Base-by-base conservation (phyloP, 345 rosid genomes). In the Boechera stricta region DNA sequence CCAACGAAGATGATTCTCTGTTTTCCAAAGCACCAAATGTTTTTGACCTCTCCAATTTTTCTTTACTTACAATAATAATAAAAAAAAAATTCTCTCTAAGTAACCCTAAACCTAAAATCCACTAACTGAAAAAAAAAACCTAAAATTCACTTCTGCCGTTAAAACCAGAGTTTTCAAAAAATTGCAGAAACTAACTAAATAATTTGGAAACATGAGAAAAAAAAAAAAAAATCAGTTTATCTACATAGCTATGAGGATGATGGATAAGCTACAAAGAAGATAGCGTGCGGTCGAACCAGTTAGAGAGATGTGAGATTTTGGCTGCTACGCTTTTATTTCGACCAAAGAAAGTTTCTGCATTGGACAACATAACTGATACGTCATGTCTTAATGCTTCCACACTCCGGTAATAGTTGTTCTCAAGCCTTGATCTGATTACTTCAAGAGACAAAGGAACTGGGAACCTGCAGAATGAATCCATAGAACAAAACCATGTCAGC, bases 361-460 rank as follows among this genome's bases (percentile, higher is more conserved):
- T 91, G 9, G 79, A 72, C 29, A 93, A 61, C 96, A 89, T 84
- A 10, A 92, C 90, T 53, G 70, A 16, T 54, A 95, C 58, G 73
- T 95, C 99, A 51, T 92, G 98, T 76, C 86, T 79, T 84, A 86
- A 62, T 13, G 96, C 96, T 61, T 88, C 96, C 75, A 91, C 29
- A 81, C 86, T 86, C 77, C 98, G 81, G 79, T 92, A 92, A 71
- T 91, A 95, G 85, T 82, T 85, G 85, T 90, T 91, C 76, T 89
- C 93, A 78, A 95, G 82, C 84, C 99, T 87, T 12, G 83, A 73
- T 54, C 82, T 85, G 64, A 92, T 91, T 72, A 88, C 75, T 44
- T 87, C 96, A 21, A 91, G 84, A 52, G 96, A 83, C 70, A 95
- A 35, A 8, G 99, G 99, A 62, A 90, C 98, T 4, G 99, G 94